Conservation (phyloP, 1,139 yeast species). For the Hanseniaspora sp. region DNA sequence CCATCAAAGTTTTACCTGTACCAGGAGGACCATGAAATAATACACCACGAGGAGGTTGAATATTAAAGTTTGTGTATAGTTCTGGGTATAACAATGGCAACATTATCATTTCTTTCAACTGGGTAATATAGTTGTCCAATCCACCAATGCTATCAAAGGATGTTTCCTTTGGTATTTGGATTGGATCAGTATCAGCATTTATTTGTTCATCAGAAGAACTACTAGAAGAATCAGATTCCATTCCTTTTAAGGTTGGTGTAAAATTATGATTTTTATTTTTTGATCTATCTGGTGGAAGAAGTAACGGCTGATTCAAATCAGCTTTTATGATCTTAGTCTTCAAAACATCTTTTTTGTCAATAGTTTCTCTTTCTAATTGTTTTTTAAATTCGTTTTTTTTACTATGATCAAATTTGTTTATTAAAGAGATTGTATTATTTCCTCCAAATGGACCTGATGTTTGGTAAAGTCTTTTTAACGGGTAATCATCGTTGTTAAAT, state of each 20-base stretch:
- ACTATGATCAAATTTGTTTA: slow-evolving; percentile 13
- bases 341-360: slow-evolving; percentile 2
- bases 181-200: slow-evolving; percentile 85
- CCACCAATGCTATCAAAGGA: slow-evolving; percentile 92
- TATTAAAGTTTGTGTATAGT: slow-evolving; percentile 75
- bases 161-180: slow-evolving; percentile 86
- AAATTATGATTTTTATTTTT: slow-evolving; percentile 7
- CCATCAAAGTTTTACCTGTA: slow-evolving; percentile 97
- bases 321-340: slow-evolving; percentile 13
- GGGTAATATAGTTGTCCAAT: slow-evolving; percentile 76
- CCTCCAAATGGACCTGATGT: slow-evolving; percentile 98
- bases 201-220: slow-evolving; percentile 53
- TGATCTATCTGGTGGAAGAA: slow-evolving; percentile 3
- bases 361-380: slow-evolving; percentile 2
- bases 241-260: slow-evolving; percentile 18
- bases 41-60: slow-evolving; percentile 96
- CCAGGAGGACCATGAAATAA: slow-evolving; percentile 99
- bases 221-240: slow-evolving; percentile 41
- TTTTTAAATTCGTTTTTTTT: neutral
- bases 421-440: slow-evolving; percentile 58
- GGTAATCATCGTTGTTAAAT: slow-evolving; percentile 23
- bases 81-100: slow-evolving; percentile 90
- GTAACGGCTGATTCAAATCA: slow-evolving; percentile 8
- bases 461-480: slow-evolving; percentile 64
- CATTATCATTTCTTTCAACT: slow-evolving; percentile 93